Percentiles rank a stretch among this genome's conserved stretches.
phyloP scores from a whole-genome alignment of 2,329 filamentous ascomycete species.

The Claviceps arundinis region DNA sequence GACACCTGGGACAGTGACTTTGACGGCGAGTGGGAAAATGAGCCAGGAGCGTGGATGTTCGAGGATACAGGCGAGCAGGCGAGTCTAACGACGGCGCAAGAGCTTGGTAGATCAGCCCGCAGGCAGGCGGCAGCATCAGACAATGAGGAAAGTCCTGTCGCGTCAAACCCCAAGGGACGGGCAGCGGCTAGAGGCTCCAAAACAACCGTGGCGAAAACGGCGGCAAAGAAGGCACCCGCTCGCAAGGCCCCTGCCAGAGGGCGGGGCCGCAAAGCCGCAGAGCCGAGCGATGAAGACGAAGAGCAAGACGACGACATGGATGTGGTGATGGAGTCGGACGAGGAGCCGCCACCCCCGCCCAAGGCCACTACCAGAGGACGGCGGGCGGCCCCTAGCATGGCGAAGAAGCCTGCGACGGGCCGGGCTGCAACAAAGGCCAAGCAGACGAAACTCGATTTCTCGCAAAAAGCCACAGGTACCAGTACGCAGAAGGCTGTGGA shows the following conservation, averaged over 20 bases:
- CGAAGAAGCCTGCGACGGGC: slow-evolving; percentile 14
- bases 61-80: slow-evolving; percentile 14
- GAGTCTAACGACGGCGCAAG: slow-evolving; percentile 6
- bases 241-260: slow-evolving; percentile 30
- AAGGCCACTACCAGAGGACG: slow-evolving; percentile 19
- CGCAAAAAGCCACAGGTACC: slow-evolving; percentile 25
- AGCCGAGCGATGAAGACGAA: slow-evolving; percentile 28
- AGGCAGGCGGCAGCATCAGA: slow-evolving; percentile 14
- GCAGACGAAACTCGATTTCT: slow-evolving; percentile 23
- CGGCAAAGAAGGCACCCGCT: slow-evolving; percentile 29
- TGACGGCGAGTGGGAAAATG: slow-evolving; percentile 74
- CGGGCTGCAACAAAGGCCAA: slow-evolving; percentile 11
- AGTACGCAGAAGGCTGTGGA: slow-evolving; percentile 37
- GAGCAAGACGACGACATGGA: slow-evolving; percentile 33
- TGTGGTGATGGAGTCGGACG: slow-evolving; percentile 40
- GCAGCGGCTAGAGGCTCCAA: slow-evolving; percentile 19
- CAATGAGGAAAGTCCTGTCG: slow-evolving; percentile 15
- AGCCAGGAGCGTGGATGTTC: slow-evolving; percentile 44
- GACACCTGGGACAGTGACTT: slow-evolving; percentile 79
- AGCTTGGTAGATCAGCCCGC: slow-evolving; percentile 6
- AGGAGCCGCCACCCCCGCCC: slow-evolving; percentile 25
- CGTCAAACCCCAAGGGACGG: slow-evolving; percentile 18
- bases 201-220: slow-evolving; percentile 12
- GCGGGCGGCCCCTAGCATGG: slow-evolving; percentile 10
- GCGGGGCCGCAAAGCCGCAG: slow-evolving; percentile 24